These are phyloP conservation scores for Urtica urens DNA, from an alignment of 306 rosid genomes.

Conservation along the genomic window DNA sequence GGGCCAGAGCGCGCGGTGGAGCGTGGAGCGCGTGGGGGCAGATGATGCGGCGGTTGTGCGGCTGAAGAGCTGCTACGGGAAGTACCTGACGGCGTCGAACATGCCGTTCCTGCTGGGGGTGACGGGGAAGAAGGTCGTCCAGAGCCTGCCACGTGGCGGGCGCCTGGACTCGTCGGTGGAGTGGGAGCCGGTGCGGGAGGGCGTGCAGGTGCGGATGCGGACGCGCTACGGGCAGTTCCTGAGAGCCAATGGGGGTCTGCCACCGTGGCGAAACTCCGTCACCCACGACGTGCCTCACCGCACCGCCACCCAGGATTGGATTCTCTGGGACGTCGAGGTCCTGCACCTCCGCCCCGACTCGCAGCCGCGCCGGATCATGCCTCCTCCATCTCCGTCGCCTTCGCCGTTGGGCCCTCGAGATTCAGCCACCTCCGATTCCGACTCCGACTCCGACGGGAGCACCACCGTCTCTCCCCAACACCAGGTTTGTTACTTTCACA, in stretches of 20 bases:
- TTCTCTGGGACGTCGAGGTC: slow-evolving; percentile 74
- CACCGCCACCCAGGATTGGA: slow-evolving; percentile 52
- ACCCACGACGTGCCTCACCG: slow-evolving; percentile 72
- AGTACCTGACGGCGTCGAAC: slow-evolving; percentile 76
- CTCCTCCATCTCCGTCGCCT: not conserved
- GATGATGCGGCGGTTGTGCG: slow-evolving; percentile 22
- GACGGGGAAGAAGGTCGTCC: slow-evolving; percentile 61
- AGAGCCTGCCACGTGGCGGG: slow-evolving; percentile 43
- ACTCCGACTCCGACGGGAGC: slow-evolving; percentile 20
- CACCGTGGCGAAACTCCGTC: slow-evolving; percentile 82
- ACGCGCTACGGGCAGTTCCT: slow-evolving; percentile 63
- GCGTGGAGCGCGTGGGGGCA: slow-evolving; percentile 36
- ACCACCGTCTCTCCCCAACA: slow-evolving; percentile 24
- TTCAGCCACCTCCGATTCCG: slow-evolving; percentile 3
- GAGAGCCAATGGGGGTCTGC: slow-evolving; percentile 69
- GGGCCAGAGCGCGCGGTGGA: slow-evolving; percentile 57
- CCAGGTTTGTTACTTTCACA: slow-evolving; percentile 43
- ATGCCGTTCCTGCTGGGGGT: slow-evolving; percentile 52
- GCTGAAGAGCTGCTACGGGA: slow-evolving; percentile 56
- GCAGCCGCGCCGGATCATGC: slow-evolving; percentile 10
- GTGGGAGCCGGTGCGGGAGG: slow-evolving; percentile 83
- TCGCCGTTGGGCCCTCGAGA: slow-evolving; percentile 10
- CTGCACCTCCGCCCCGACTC: slow-evolving; percentile 25
- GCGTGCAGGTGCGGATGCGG: slow-evolving; percentile 50
- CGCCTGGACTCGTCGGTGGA: slow-evolving; percentile 66